Percentiles rank a stretch among this genome's conserved stretches.
These are phyloP conservation scores for Prunus dulcis DNA, from an alignment of 306 rosid species.

Conservation along the genomic window DNA sequence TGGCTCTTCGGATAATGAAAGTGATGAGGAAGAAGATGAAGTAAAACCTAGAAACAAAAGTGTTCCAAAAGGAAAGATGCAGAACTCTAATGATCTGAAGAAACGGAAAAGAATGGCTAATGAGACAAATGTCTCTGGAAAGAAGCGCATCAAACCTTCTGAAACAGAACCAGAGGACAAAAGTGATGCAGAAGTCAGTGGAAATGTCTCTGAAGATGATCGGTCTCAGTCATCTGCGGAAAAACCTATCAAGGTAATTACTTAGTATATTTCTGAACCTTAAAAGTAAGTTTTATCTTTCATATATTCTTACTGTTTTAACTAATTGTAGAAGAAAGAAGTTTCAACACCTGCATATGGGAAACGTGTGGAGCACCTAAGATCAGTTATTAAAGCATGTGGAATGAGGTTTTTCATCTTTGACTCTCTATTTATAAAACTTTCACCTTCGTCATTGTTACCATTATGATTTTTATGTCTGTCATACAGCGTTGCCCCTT, in stretches of 20 bases:
- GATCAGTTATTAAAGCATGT: constrained; percentile 89
- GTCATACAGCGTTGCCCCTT: constrained; percentile 71
- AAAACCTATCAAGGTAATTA: constrained; percentile 61
- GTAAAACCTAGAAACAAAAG: constrained; percentile 59
- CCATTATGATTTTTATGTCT: constrained; percentile 26
- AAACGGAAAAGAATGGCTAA: constrained; percentile 60
- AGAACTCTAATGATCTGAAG: constrained; percentile 41
- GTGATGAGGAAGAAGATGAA: constrained; percentile 54
- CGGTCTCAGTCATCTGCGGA: constrained; percentile 63
- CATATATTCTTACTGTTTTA: constrained; percentile 8
- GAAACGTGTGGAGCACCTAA: constrained; percentile 81
- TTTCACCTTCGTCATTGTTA: constrained; percentile 24
- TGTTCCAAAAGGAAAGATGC: constrained; percentile 48
- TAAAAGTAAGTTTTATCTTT: constrained; percentile 11
- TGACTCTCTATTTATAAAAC: constrained; percentile 18
- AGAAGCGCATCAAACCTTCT: constrained; percentile 57
- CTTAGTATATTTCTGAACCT: constrained; percentile 2
- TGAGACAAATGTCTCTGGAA: constrained; percentile 45
- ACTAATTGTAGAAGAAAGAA: constrained; percentile 70
- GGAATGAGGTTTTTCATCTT: constrained; percentile 77
- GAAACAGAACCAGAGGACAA: constrained; percentile 42
- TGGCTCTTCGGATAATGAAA: constrained; percentile 41
- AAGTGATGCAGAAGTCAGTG: constrained; percentile 52
- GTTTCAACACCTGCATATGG: constrained; percentile 71
- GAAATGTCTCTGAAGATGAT: constrained; percentile 70